Conservation (phyloP, 768 basidiomycete genomes). For the Xerocomus spinulosus region DNA sequence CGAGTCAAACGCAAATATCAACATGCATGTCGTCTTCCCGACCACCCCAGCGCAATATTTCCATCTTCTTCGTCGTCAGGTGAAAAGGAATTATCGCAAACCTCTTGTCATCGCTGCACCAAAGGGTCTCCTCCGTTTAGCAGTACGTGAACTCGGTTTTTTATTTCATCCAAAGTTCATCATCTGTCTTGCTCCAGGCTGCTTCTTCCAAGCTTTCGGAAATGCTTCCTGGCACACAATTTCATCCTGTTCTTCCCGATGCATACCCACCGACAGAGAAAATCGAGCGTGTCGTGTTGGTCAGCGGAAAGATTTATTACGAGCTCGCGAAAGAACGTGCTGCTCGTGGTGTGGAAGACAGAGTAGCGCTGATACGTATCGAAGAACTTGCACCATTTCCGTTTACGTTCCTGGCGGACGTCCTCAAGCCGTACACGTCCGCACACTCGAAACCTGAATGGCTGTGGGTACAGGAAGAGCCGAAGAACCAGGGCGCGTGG, state of each 20-base stretch:
- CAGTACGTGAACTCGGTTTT: slow-evolving; percentile 44
- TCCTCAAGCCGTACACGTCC: slow-evolving; percentile 42
- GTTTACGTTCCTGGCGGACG: slow-evolving; percentile 46
- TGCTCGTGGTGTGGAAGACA: slow-evolving; percentile 39
- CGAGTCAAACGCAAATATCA: slow-evolving; percentile 46
- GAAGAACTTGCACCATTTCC: slow-evolving; percentile 92
- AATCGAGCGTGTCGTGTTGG: slow-evolving; percentile 63
- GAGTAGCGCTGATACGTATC: slow-evolving; percentile 67
- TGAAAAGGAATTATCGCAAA: slow-evolving; percentile 80
- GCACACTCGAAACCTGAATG: slow-evolving; percentile 36
- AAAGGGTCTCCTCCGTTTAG: slow-evolving; percentile 73
- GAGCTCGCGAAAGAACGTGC: slow-evolving; percentile 73
- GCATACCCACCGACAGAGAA: slow-evolving; percentile 27
- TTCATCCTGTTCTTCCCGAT: slow-evolving; percentile 67
- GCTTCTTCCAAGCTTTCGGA: slow-evolving; percentile 67
- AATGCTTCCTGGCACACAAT: slow-evolving; percentile 52
- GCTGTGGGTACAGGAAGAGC: slow-evolving; percentile 83
- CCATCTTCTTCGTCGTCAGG: slow-evolving; percentile 85
- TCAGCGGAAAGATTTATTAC: slow-evolving; percentile 86
- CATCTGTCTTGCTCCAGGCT: slow-evolving; percentile 41
- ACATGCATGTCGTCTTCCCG: slow-evolving; percentile 81
- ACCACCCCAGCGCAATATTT: slow-evolving; percentile 92
- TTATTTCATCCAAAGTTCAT: neutral
- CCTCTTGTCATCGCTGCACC: slow-evolving; percentile 83
- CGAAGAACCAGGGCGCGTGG: slow-evolving; percentile 83